These are phyloP conservation scores for Candida anutae DNA, from an alignment of 1,139 yeast genomes.

Conservation along the genomic window DNA sequence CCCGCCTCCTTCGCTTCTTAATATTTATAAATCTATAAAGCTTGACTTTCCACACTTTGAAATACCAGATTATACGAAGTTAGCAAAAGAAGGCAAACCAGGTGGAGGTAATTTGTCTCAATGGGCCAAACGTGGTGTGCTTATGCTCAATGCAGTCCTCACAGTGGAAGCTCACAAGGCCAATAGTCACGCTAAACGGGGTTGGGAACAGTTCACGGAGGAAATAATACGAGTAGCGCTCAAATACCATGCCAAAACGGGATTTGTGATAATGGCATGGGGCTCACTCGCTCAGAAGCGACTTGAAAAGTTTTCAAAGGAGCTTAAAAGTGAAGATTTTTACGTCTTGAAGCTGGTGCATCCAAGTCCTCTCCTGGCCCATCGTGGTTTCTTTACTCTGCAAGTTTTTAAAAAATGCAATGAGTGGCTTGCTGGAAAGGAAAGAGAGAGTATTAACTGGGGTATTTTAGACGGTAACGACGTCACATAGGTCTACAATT, in stretches of 20 bases:
- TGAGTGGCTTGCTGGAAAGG: constrained; percentile 54
- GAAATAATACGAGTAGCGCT: constrained; percentile 48
- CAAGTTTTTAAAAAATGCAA: constrained; percentile 66
- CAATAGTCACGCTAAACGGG: constrained; percentile 81
- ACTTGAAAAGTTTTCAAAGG: constrained; percentile 31
- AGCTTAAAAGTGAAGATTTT: constrained; percentile 25
- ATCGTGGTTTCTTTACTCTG: constrained; percentile 72
- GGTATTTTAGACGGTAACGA: constrained; percentile 12
- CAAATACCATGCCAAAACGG: constrained; percentile 27
- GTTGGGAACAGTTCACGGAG: constrained; percentile 92
- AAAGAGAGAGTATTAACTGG: constrained; percentile 61
- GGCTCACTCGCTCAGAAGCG: constrained; percentile 87
- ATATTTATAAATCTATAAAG: constrained; percentile 74
- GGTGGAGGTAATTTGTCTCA: constrained; percentile 63
- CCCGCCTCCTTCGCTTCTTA: constrained; percentile 85
- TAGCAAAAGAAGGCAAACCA: constrained; percentile 18
- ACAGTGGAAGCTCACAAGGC: constrained; percentile 95
- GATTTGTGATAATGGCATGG: constrained; percentile 85
- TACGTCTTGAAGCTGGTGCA: constrained; percentile 70
- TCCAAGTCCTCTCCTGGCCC: constrained; percentile 91
- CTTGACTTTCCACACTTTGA: constrained; percentile 68
- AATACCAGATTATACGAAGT: constrained; percentile 39
- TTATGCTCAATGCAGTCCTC: constrained; percentile 77
- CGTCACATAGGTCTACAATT: too few species aligned
- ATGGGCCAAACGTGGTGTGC: constrained; percentile 89